Evolutionary conservation across 2,329 filamentous ascomycete species (phyloP).

Genomic region (Arthrobotrys musiformis): DNA sequence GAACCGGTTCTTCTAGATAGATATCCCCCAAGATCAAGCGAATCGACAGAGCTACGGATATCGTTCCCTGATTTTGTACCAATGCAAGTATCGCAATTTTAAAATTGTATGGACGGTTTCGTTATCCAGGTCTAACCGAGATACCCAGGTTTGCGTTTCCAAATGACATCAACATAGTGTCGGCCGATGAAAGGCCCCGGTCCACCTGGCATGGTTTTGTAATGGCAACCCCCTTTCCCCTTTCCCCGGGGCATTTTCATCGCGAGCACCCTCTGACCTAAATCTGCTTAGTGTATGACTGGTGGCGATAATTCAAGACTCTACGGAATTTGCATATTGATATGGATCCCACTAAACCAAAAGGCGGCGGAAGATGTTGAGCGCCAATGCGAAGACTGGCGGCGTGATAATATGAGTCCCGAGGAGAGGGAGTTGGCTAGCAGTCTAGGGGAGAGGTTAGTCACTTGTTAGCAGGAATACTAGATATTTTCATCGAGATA

Average conservation of each 20-base stretch:
- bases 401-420: conserved; percentile 85
- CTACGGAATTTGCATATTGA: conserved; percentile 88
- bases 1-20: conserved; percentile 95
- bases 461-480: neutral
- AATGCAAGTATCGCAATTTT: conserved; percentile 68
- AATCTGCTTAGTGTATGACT: conserved; percentile 77
- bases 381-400: conserved; percentile 83
- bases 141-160: conserved; percentile 82
- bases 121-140: conserved; percentile 6
- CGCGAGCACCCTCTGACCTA: conserved; percentile 36
- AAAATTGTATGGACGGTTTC: neutral
- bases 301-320: conserved; percentile 89
- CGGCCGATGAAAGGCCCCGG: conserved; percentile 88
- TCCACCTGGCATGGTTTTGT: conserved; percentile 98
- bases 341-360: conserved; percentile 88
- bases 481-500: neutral
- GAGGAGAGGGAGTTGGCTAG: conserved; percentile 91
- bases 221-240: conserved; percentile 32
- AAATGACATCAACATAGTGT: conserved; percentile 96
- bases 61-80: conserved; percentile 96
- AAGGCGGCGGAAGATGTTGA: conserved; percentile 86
- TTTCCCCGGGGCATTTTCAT: neutral
- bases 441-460: conserved; percentile 78
- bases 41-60: conserved; percentile 82
- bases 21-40: conserved; percentile 84